Base-by-base conservation (phyloP, 768 basidiomycete species). In the Kwoniella shandongensis region DNA sequence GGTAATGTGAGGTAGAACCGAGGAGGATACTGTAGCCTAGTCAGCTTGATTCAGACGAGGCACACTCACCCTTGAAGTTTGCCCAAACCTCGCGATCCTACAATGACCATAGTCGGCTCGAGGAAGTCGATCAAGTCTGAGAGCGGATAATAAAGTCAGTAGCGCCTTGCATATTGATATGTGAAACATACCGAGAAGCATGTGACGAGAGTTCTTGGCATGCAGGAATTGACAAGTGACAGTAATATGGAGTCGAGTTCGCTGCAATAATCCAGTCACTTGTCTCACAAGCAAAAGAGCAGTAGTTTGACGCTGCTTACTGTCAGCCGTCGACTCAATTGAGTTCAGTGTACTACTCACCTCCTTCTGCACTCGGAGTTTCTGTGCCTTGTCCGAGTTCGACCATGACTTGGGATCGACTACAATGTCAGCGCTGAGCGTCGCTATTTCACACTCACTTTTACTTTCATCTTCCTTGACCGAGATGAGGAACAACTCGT, bases 141-240 rank as follows among this genome's bases (percentile, higher is more conserved):
- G 4, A 30, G 41, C 26, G 48, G 54, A 20, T 29, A 12, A 25
- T n/a, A n/a, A n/a, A n/a, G n/a, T n/a, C n/a, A n/a, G n/a, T n/a
- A n/a, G n/a, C n/a, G 53, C 41, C 15, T 8, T 42, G 8, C 40
- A 39, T 10, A 41, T 41, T n/a, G n/a, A 62, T 57, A 30, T 36
- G 25, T 39, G 23, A 36, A 25, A n/a, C 81, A 51, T 47, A 86
- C 87, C 87, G 18, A 94, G 79, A 22, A 94, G 78, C 86, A 93
- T 92, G 70, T 92, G 90, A 22, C 90, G 79, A 1, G 87, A 81
- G 71, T 93, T 93, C 80, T 94, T 96, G n/a, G 93, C 91, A 64
- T 98, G 93, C 84, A 93, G 88, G 26, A 93, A 92, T 78, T 98
- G 92, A 75, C 94, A 98, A 3, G 85, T 81, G 36, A 98, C 84